Evolutionary conservation across 2,329 filamentous ascomycete genomes (phyloP), one percentile per base, ranked within the genome.

Genomic region (Claviceps arundinis): DNA sequence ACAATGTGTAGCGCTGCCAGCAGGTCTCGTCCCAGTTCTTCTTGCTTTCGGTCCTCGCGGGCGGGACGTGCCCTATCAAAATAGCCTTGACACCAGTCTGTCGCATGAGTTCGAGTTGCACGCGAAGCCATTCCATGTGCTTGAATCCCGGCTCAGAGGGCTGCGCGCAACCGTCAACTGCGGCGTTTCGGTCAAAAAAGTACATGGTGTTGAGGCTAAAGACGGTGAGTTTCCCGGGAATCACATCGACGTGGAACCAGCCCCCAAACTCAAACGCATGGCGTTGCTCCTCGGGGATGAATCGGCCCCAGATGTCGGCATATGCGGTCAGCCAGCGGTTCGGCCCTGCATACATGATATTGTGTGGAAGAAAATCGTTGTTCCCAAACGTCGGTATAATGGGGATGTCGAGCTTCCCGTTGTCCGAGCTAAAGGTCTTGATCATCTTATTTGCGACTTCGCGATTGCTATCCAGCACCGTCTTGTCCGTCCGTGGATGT

Each of bases 311-410:
- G 22, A 97, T 80, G 22, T 85, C 75, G 26, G 81, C 73, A 60
- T 93, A 96, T 47, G 76, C 76, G 54, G 78, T 78, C 0, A 95
- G 86, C 84, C 91, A 95, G 56, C 78, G 78, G 62, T 96, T 96
- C 16, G 93, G 93, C 0, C 91, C 93, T 1, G 80, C 75, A 43
- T 81, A 73, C 65, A 98, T 82, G 63, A 97, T 94, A 62, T 98
- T 98, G 70, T 98, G 93, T 1, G 93, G 93, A 55, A 96, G 80
- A 54, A 98, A 90, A 63, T 98, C 93, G 68, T 98, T 98, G 71
- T 98, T 98, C 55, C 93, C 93, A 59, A 96, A 84, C 0, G 84
- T 96, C 0, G 93, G 90, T 19, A 98, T 76, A 34, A 97, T 80
- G 4, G 93, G 91, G 4, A 97, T 77, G 13, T 75, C 68, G 54